Evolutionary conservation across 306 rosid genomes (phyloP).

Genomic region (Myrica gale): DNA sequence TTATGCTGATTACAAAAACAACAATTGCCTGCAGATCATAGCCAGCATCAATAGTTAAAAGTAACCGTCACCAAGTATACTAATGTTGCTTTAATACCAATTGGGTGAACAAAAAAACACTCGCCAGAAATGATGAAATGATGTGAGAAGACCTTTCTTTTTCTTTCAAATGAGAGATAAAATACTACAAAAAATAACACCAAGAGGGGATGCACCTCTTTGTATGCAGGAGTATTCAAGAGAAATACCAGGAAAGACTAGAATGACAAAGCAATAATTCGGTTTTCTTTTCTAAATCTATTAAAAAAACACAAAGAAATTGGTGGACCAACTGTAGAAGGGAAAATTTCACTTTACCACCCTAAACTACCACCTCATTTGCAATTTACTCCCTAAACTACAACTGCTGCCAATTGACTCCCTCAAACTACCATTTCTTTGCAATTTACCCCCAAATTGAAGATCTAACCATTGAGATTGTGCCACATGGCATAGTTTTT

Average conservation of each 20-base stretch:
- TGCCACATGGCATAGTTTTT: no score
- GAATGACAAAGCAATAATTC: neutral
- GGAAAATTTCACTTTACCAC: no score
- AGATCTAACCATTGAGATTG: no score
- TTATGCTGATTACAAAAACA: conserved; percentile 82
- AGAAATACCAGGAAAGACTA: neutral
- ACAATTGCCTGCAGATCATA: conserved; percentile 70
- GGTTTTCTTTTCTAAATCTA: neutral
- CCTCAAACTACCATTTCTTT: no score
- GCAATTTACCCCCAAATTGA: no score
- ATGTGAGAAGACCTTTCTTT: neutral
- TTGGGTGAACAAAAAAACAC: neutral
- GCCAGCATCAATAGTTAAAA: conserved; percentile 26
- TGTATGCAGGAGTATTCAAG: neutral
- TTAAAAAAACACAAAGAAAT: neutral
- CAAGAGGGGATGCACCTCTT: neutral
- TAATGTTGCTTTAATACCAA: conserved; percentile 11
- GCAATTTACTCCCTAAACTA: no score
- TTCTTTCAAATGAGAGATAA: neutral
- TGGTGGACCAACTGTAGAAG: neutral
- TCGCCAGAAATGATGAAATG: neutral
- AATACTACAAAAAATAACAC: neutral
- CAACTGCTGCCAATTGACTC: no score
- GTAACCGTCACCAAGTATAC: conserved; percentile 14
- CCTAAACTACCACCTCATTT: no score